Evolutionary conservation across 768 basidiomycete species (phyloP).

Genomic region (Mycena galericulata): DNA sequence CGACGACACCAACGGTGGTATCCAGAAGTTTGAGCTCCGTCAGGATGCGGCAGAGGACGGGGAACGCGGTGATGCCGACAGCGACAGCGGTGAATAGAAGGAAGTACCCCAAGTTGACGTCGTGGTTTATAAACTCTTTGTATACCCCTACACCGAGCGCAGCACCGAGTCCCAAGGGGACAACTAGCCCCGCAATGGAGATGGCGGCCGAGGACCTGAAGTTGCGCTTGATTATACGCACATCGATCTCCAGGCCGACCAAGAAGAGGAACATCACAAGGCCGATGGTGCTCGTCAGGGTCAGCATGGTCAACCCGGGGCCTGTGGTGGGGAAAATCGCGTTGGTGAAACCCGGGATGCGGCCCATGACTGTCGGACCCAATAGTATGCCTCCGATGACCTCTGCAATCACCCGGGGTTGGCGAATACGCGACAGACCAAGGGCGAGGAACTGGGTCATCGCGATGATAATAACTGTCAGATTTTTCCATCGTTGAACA

Average conservation of each 20-base stretch:
- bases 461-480: slow-evolving; percentile 79
- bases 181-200: slow-evolving; percentile 72
- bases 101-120: slow-evolving; percentile 83
- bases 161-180: slow-evolving; percentile 88
- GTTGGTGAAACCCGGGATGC: slow-evolving; percentile 77
- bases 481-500: slow-evolving; percentile 3
- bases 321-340: slow-evolving; percentile 68
- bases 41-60: slow-evolving; percentile 87
- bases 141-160: slow-evolving; percentile 82
- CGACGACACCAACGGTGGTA: slow-evolving; percentile 86
- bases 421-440: slow-evolving; percentile 74
- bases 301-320: slow-evolving; percentile 71
- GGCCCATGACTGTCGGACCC: slow-evolving; percentile 82
- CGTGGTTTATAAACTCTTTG: slow-evolving; percentile 66
- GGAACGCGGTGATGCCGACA: slow-evolving; percentile 85
- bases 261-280: slow-evolving; percentile 86
- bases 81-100: slow-evolving; percentile 89
- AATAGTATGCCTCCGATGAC: slow-evolving; percentile 92
- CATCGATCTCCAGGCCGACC: slow-evolving; percentile 88
- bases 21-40: slow-evolving; percentile 86
- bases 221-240: slow-evolving; percentile 74
- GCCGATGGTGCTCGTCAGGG: slow-evolving; percentile 81
- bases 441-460: slow-evolving; percentile 82
- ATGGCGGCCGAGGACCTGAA: slow-evolving; percentile 66
- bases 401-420: slow-evolving; percentile 95